These are phyloP conservation scores for Leucocoprinus leucothites DNA, from an alignment of 768 basidiomycete species.

Conservation along the genomic window DNA sequence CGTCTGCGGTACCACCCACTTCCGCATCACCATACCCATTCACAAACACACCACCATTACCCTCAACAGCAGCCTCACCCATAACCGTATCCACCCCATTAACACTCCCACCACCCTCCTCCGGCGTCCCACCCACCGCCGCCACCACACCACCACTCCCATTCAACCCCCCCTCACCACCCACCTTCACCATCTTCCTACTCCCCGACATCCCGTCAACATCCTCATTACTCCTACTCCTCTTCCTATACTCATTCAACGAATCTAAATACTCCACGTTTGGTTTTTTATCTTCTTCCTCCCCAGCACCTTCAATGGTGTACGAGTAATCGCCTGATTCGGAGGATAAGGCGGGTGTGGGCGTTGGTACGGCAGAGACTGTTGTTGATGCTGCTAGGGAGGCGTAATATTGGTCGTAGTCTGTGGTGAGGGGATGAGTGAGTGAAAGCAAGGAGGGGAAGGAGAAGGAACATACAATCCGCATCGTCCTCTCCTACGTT, in stretches of 20 bases:
- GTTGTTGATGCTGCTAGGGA: constrained; percentile 62
- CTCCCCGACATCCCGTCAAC: constrained; percentile 30
- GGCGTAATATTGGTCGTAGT: constrained; percentile 83
- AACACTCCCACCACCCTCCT: constrained; percentile 15
- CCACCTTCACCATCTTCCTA: constrained; percentile 36
- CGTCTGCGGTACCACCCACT: constrained; percentile 33
- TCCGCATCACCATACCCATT: constrained; percentile 21
- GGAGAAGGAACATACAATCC: constrained; percentile 45
- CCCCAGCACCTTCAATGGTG: constrained; percentile 33
- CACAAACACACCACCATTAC: too few relatives aligned
- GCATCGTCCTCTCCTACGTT: constrained; percentile 47
- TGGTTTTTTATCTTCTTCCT: constrained; percentile 71
- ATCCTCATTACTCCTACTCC: constrained; percentile 66
- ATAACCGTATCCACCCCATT: too few relatives aligned
- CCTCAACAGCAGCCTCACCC: too few relatives aligned
- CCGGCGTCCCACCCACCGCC: constrained; percentile 10
- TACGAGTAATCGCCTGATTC: constrained; percentile 32
- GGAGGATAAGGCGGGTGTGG: constrained; percentile 51
- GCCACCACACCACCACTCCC: constrained; percentile 12
- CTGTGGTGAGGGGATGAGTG: constrained; percentile 29
- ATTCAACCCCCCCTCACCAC: constrained; percentile 19
- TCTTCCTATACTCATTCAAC: constrained; percentile 70
- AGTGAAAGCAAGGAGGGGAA: neutral
- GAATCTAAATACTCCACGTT: constrained; percentile 64
- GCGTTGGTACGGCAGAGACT: constrained; percentile 58